phyloP scores from a whole-genome alignment of 2,329 filamentous ascomycete genomes.

The Xylariaceae sp. region DNA sequence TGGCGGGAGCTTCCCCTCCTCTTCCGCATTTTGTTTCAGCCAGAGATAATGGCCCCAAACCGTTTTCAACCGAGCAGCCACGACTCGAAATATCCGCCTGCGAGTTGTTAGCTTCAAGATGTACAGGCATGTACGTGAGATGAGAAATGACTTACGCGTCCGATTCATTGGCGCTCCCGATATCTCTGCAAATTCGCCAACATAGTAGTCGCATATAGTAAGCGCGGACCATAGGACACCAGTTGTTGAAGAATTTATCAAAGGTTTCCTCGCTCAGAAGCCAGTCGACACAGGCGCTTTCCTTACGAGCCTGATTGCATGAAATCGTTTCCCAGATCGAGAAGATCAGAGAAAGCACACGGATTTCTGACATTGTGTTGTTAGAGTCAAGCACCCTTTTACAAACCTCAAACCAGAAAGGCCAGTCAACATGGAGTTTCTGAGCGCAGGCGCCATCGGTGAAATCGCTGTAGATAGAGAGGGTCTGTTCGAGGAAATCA shows the following conservation, averaged over 20 bases:
- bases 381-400: conserved; percentile 74
- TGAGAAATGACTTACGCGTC: conserved; percentile 55
- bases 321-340: conserved; percentile 71
- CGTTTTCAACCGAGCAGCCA: conserved; percentile 62
- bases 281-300: conserved; percentile 66
- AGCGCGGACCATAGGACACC: conserved; percentile 91
- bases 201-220: conserved; percentile 89
- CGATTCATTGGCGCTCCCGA: conserved; percentile 57
- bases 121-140: not conserved
- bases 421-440: conserved; percentile 61
- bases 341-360: conserved; percentile 76
- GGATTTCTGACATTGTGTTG: conserved; percentile 85
- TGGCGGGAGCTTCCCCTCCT: conserved; percentile 49
- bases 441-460: conserved; percentile 37
- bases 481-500: conserved; percentile 79
- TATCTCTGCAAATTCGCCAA: conserved; percentile 79
- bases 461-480: conserved; percentile 55
- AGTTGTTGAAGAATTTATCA: conserved; percentile 80
- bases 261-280: conserved; percentile 71
- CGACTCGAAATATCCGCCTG: conserved; percentile 64
- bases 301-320: conserved; percentile 61
- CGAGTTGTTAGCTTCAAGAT: conserved; percentile 24
- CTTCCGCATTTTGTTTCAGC: conserved; percentile 62
- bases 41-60: conserved; percentile 77
- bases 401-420: conserved; percentile 80